Evolutionary conservation across 768 basidiomycete species (phyloP).

Genomic region (Boletus reticulatus): DNA sequence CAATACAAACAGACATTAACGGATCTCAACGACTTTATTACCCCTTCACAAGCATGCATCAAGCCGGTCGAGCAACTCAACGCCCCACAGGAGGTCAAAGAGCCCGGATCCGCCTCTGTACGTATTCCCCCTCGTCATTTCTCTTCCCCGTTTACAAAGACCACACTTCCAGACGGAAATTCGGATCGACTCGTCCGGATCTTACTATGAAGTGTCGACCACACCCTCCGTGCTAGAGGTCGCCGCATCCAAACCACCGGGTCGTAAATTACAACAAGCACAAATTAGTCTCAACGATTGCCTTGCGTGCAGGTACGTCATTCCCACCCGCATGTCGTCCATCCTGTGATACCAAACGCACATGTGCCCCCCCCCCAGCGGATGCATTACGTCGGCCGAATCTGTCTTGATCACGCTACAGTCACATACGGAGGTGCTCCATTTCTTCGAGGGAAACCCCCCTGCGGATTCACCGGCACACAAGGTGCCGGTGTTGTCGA

Average conservation of each 20-base stretch:
- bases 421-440: conserved; percentile 89
- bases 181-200: conserved; percentile 76
- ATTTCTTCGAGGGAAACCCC: conserved; percentile 64
- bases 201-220: conserved; percentile 80
- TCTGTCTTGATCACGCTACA: conserved; percentile 95
- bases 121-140: conserved; percentile 8
- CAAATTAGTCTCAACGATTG: conserved; percentile 98
- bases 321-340: conserved; percentile 5
- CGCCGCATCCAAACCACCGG: conserved; percentile 23
- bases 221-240: conserved; percentile 21
- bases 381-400: conserved; percentile 98
- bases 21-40: conserved; percentile 96
- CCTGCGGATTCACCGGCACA: conserved; percentile 37
- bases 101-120: conserved; percentile 45
- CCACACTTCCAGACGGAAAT: conserved; percentile 75
- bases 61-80: conserved; percentile 78
- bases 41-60: conserved; percentile 95
- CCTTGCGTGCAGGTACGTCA: conserved; percentile 88
- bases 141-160: conserved; percentile 3
- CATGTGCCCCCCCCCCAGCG: conserved; percentile 49
- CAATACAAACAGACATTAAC: conserved; percentile 65
- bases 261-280: conserved; percentile 81
- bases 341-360: conserved; percentile 5
- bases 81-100: conserved; percentile 37
- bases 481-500: conserved; percentile 73